phyloP scores from a whole-genome alignment of 2,329 filamentous ascomycete genomes.

The Xylariaceae sp. region DNA sequence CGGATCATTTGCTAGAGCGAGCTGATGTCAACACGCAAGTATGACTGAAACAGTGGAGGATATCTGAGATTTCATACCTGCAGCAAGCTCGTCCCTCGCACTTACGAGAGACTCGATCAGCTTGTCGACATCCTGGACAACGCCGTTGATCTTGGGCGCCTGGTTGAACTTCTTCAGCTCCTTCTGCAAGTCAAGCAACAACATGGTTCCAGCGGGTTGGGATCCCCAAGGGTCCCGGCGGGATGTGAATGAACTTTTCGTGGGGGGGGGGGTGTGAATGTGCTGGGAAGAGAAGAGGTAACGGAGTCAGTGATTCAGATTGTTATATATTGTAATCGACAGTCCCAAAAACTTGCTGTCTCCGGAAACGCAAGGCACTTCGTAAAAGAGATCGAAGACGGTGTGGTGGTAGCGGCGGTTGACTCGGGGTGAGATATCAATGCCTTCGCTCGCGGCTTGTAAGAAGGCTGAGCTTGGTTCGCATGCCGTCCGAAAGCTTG shows the following conservation, averaged over 20 bases:
- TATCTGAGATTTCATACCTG: conserved; percentile 45
- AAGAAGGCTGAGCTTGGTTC: not conserved
- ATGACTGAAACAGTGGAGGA: not conserved
- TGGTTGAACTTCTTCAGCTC: conserved; percentile 69
- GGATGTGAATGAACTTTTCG: not conserved
- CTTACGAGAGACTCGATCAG: conserved; percentile 72
- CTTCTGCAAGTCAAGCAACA: conserved; percentile 56
- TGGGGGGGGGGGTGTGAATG: not conserved
- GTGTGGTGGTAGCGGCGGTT: not conserved
- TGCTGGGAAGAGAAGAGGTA: no score
- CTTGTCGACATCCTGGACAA: conserved; percentile 73
- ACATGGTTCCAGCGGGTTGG: conserved; percentile 29
- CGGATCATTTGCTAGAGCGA: conserved; percentile 49
- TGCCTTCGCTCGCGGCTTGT: conserved; percentile 11
- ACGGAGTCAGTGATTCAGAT: not conserved
- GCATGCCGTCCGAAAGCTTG: conserved; percentile 8
- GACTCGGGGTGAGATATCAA: not conserved
- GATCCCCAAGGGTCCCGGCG: not conserved
- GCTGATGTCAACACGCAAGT: conserved; percentile 7
- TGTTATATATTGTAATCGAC: not conserved
- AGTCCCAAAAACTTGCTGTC: not conserved
- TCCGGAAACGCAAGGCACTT: not conserved
- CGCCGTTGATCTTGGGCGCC: conserved; percentile 62
- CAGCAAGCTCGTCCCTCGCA: conserved; percentile 67
- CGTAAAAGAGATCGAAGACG: not conserved